Conservation (phyloP, 1,284 basidiomycete genomes). For the Microbotryum violaceum region DNA sequence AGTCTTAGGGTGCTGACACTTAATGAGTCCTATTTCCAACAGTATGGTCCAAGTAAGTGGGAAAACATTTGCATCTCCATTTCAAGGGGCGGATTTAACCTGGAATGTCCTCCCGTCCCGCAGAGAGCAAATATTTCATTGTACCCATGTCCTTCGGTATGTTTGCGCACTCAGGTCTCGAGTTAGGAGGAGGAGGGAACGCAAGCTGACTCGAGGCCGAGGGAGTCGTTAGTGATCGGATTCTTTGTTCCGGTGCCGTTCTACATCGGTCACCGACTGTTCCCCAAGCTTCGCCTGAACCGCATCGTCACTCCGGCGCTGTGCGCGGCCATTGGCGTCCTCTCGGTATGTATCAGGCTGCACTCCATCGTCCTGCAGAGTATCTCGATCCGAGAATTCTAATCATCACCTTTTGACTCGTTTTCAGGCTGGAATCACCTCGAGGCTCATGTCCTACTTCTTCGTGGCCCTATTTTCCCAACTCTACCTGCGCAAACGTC, state of each 20-base stretch:
- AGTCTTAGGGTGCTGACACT: constrained; percentile 29
- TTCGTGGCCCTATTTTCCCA: constrained; percentile 8
- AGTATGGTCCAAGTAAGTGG: too few relatives aligned
- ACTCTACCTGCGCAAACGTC: constrained; percentile 7
- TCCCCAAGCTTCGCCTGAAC: constrained; percentile 42
- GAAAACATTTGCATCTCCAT: too few relatives aligned
- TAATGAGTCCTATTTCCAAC: too few relatives aligned
- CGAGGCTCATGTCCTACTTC: constrained; percentile 5
- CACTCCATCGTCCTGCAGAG: too few relatives aligned
- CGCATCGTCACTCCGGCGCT: constrained; percentile 28
- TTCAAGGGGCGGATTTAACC: too few relatives aligned
- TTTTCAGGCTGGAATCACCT: constrained; percentile 11
- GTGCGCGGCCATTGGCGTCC: background rate
- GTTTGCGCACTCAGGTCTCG: constrained; percentile 13
- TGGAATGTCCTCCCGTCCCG: constrained; percentile 41
- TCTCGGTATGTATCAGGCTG: too few relatives aligned
- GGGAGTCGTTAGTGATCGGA: constrained; percentile 44
- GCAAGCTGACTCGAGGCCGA: constrained; percentile 51
- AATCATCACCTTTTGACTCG: background rate
- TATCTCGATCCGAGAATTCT: too few relatives aligned
- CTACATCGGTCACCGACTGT: constrained; percentile 50
- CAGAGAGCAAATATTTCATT: constrained; percentile 30
- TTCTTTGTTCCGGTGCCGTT: constrained; percentile 52
- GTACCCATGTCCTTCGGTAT: constrained; percentile 38
- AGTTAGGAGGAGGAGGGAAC: constrained; percentile 44